phyloP scores from a whole-genome alignment of 177 flowering plant species.

The Tripterygium wilfordii region DNA sequence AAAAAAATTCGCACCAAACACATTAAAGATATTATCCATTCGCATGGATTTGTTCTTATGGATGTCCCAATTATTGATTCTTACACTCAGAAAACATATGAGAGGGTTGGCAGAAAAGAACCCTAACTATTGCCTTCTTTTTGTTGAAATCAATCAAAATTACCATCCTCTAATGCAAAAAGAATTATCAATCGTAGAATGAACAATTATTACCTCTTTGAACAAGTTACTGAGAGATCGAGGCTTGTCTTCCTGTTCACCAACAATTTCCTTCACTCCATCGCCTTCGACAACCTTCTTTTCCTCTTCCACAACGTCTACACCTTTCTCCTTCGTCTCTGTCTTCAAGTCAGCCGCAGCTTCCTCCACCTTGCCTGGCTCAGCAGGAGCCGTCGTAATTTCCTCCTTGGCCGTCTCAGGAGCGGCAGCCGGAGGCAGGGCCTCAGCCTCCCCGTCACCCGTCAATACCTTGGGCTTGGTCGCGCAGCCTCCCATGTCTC shows the following conservation, averaged over 20 bases:
- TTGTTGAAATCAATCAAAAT: no score
- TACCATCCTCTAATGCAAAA: no score
- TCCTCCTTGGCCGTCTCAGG: constrained; percentile 4
- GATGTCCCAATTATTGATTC: no score
- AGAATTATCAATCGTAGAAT: no score
- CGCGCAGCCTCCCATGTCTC: constrained; percentile 38
- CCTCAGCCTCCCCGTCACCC: constrained; percentile 3
- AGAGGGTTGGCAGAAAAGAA: no score
- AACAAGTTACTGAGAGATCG: constrained; percentile 27
- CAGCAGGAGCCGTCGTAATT: no score
- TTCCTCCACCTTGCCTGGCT: no score
- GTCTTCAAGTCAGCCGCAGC: background rate
- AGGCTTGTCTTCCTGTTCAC: constrained; percentile 8
- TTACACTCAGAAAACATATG: no score
- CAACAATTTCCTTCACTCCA: constrained; percentile 4
- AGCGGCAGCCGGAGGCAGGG: constrained; percentile 9
- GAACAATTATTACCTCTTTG: constrained; percentile 14
- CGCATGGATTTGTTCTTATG: no score
- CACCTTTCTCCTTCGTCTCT: background rate
- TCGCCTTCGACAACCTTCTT: constrained; percentile 9
- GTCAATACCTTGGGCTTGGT: constrained; percentile 29
- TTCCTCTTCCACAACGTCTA: background rate
- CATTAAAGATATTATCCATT: no score
- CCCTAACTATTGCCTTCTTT: no score
- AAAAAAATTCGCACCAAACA: no score